Conservation (phyloP, 129 eudicot species). For the Kitagawia praeruptora region DNA sequence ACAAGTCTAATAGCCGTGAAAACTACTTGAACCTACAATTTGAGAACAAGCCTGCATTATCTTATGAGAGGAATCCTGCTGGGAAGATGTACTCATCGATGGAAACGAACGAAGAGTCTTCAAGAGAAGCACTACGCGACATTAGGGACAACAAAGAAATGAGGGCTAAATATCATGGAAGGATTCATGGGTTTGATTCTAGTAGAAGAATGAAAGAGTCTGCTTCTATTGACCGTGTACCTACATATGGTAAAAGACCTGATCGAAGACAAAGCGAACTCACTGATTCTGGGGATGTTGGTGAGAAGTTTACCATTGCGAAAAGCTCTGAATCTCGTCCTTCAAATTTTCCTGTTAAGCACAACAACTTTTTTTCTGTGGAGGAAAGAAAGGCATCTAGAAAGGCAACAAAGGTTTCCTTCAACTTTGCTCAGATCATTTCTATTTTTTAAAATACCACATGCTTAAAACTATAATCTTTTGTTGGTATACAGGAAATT, state of each 20-base stretch:
- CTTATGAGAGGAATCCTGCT: slow-evolving; percentile 25
- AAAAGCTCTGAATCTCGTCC: slow-evolving; percentile 33
- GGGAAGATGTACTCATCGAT: slow-evolving; percentile 29
- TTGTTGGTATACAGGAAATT: slow-evolving; percentile 35
- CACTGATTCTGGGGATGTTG: slow-evolving; percentile 24
- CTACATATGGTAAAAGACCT: slow-evolving; percentile 29
- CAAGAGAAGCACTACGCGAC: slow-evolving; percentile 31
- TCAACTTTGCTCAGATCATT: not conserved
- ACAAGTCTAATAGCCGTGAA: slow-evolving; percentile 34
- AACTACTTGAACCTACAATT: slow-evolving; percentile 22
- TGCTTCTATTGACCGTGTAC: slow-evolving; percentile 24
- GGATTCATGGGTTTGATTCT: slow-evolving; percentile 29
- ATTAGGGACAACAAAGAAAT: slow-evolving; percentile 22
- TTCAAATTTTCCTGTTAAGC: slow-evolving; percentile 30
- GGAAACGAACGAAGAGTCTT: slow-evolving; percentile 41
- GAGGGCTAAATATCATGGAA: slow-evolving; percentile 36
- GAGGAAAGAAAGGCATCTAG: slow-evolving; percentile 43
- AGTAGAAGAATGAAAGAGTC: slow-evolving; percentile 30
- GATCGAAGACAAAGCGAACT: slow-evolving; percentile 25
- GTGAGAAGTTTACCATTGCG: slow-evolving; percentile 23
- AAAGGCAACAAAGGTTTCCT: slow-evolving; percentile 48
- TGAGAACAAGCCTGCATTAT: slow-evolving; percentile 25
- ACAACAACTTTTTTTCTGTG: slow-evolving; percentile 22
- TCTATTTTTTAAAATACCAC: slow-evolving; percentile 2
- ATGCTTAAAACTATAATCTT: not conserved